Evolutionary conservation across 2,329 filamentous ascomycete species (phyloP).

Genomic region (Trichoderma brevicompactum): DNA sequence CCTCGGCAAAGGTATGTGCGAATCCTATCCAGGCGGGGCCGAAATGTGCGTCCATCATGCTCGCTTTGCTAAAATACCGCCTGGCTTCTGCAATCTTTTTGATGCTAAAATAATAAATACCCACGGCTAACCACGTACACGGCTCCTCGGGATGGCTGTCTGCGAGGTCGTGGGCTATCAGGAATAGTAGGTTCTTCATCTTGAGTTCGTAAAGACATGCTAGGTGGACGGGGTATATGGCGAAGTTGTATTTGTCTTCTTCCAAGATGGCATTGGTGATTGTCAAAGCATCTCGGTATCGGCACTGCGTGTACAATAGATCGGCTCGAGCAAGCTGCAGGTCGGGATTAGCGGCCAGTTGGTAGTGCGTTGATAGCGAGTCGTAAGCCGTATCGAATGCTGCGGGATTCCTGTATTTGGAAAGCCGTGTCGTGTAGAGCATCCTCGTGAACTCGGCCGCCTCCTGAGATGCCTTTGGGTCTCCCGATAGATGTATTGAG

Average conservation of each 20-base stretch:
- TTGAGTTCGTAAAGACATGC: conserved; percentile 88
- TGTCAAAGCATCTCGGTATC: conserved; percentile 82
- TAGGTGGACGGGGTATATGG: conserved; percentile 86
- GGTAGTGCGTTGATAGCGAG: conserved; percentile 91
- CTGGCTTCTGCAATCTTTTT: conserved; percentile 90
- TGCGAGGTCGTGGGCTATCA: conserved; percentile 89
- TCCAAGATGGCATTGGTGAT: conserved; percentile 84
- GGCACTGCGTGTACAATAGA: conserved; percentile 90
- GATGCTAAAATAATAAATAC: conserved; percentile 90
- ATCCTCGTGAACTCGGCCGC: conserved; percentile 93
- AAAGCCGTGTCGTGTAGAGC: conserved; percentile 92
- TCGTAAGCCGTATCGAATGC: conserved; percentile 86
- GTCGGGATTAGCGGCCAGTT: conserved; percentile 82
- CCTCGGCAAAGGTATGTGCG: conserved; percentile 95
- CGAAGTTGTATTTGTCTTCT: conserved; percentile 86
- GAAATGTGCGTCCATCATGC: conserved; percentile 96
- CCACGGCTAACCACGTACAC: conserved; percentile 91
- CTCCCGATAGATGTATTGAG: conserved; percentile 68
- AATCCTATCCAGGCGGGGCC: conserved; percentile 99
- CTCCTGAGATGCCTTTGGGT: conserved; percentile 67
- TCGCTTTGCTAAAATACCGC: conserved; percentile 95
- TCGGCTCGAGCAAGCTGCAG: conserved; percentile 89
- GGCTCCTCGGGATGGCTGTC: conserved; percentile 91
- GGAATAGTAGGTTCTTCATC: conserved; percentile 85
- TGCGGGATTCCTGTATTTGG: conserved; percentile 88